Conservation (phyloP, 768 basidiomycete species). For the Tylopilus sp. region DNA sequence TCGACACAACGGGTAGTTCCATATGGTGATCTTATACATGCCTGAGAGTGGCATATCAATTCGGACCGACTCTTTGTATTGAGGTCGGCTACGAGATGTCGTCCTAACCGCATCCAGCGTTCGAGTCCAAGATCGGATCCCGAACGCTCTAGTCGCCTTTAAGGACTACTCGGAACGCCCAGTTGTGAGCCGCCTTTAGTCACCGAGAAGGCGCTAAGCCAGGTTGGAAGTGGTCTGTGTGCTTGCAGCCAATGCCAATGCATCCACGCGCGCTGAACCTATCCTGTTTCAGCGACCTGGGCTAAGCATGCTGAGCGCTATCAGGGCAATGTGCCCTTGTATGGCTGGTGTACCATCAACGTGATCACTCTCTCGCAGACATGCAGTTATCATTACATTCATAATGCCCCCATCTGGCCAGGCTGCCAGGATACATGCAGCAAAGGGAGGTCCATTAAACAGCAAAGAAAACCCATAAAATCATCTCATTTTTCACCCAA, state of each 20-base stretch:
- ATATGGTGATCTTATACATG: background rate
- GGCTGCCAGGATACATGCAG: too few species aligned
- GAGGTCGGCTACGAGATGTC: background rate
- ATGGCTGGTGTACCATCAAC: too few species aligned
- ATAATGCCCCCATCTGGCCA: too few species aligned
- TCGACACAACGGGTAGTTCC: background rate
- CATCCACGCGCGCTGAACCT: constrained; percentile 1
- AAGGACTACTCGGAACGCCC: background rate
- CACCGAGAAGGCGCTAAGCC: background rate
- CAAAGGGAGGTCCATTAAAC: too few species aligned
- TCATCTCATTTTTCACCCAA: too few species aligned
- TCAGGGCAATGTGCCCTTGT: too few species aligned
- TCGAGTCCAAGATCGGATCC: background rate
- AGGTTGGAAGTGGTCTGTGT: background rate
- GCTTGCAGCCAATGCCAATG: background rate
- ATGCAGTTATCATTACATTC: too few species aligned
- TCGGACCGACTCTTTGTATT: background rate
- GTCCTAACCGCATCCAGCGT: background rate
- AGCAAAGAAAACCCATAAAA: too few species aligned
- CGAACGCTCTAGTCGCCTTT: background rate
- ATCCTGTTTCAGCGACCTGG: background rate
- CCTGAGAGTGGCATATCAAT: constrained; percentile 1
- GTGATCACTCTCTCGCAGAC: too few species aligned
- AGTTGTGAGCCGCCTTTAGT: background rate
- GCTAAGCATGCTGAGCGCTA: background rate